Evolutionary conservation across 108 stramenopile genomes (phyloP).

Genomic region (Cyclotella kingstonii): DNA sequence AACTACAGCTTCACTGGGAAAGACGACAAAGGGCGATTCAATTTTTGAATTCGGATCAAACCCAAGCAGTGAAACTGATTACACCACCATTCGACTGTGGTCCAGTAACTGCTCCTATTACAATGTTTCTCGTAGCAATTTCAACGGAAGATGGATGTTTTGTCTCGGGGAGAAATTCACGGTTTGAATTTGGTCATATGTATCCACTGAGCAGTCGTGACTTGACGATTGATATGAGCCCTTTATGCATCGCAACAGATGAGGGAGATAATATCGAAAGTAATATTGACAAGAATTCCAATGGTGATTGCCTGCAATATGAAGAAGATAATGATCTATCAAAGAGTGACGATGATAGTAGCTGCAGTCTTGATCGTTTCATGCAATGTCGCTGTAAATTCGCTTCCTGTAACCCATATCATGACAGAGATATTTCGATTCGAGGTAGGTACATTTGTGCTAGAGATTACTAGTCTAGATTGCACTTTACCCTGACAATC

Average conservation of each 20-base stretch:
- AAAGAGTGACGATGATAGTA: conserved; percentile 20
- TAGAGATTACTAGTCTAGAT: neutral
- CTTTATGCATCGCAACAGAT: conserved; percentile 59
- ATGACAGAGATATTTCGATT: conserved; percentile 17
- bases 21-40: conserved; percentile 54
- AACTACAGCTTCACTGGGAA: conserved; percentile 24
- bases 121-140: conserved; percentile 74
- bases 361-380: conserved; percentile 17
- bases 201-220: conserved; percentile 50
- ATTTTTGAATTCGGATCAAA: conserved; percentile 67
- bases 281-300: neutral
- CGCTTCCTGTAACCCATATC: conserved; percentile 31
- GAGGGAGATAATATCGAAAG: neutral
- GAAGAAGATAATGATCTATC: too few species aligned
- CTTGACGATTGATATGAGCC: conserved; percentile 54
- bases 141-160: conserved; percentile 89
- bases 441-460: conserved; percentile 4
- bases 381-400: conserved; percentile 37
- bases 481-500: neutral
- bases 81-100: conserved; percentile 77
- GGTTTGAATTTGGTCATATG: conserved; percentile 81
- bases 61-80: conserved; percentile 63
- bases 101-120: conserved; percentile 61
- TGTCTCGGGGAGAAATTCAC: conserved; percentile 59
- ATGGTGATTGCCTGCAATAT: neutral